phyloP scores from a whole-genome alignment of 345 rosid genomes.

The Eucalyptus dawsonii region DNA sequence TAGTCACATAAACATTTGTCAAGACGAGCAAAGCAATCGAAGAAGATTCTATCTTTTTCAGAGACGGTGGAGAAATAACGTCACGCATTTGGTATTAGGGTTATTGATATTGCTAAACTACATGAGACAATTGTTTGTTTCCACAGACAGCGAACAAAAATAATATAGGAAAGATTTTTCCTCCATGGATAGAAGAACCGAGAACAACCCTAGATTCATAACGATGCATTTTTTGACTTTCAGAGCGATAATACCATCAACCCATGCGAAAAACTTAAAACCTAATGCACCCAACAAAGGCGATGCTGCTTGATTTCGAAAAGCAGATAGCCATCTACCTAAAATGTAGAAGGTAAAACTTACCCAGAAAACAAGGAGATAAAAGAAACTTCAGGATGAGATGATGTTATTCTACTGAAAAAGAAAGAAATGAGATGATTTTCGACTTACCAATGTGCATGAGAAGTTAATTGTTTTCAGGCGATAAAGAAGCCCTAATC shows the following conservation, averaged over 20 bases:
- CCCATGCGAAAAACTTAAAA: background rate
- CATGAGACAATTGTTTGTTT: background rate
- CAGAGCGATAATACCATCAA: background rate
- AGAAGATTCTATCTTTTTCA: background rate
- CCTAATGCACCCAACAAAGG: background rate
- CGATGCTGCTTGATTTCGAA: background rate
- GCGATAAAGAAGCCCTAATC: slow-evolving; percentile 42
- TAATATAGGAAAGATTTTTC: background rate
- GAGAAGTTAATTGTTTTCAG: slow-evolving; percentile 1
- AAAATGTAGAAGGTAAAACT: background rate
- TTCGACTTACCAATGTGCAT: background rate
- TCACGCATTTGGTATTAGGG: background rate
- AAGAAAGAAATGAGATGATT: background rate
- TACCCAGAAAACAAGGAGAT: background rate
- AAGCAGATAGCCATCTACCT: background rate
- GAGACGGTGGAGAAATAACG: background rate
- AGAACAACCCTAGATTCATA: background rate
- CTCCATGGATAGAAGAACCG: background rate
- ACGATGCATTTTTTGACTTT: background rate
- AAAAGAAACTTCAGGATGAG: background rate
- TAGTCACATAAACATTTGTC: background rate
- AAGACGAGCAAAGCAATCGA: background rate
- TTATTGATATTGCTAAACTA: background rate
- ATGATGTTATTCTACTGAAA: background rate
- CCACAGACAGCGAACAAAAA: background rate